Evolutionary conservation across 352 stramenopile species (phyloP).

Genomic region (Phytophthora niederhauseri): DNA sequence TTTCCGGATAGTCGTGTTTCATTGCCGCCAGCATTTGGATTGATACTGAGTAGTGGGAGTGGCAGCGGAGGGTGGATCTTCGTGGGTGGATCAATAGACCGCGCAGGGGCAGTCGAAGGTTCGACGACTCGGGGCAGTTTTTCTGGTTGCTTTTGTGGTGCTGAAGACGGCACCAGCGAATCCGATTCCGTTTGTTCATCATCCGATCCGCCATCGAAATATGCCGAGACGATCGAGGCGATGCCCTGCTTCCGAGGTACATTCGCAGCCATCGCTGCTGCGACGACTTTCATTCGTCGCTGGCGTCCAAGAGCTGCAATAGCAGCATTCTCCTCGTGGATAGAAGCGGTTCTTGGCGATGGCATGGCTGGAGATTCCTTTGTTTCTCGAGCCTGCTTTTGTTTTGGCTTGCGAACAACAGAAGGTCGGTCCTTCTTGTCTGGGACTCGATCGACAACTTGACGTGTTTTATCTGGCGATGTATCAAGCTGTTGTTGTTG

Average conservation of each 20-base stretch:
- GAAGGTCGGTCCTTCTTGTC: conserved; percentile 5
- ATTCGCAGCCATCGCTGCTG: conserved; percentile 22
- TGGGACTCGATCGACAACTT: neutral
- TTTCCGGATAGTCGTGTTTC: conserved; percentile 14
- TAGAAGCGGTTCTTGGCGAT: conserved; percentile 10
- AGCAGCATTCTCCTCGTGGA: conserved; percentile 19
- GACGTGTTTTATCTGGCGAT: neutral
- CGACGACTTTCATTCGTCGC: conserved; percentile 28
- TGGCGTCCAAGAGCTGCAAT: conserved; percentile 30
- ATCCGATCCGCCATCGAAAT: conserved; percentile 17
- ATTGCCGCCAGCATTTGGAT: conserved; percentile 9
- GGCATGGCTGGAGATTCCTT: neutral
- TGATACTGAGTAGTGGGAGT: conserved; percentile 30
- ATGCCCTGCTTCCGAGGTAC: conserved; percentile 15
- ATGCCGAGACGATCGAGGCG: conserved; percentile 22
- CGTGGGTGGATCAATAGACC: conserved; percentile 1
- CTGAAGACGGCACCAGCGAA: conserved; percentile 2
- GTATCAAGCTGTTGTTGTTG: neutral
- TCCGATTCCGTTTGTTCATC: conserved; percentile 12
- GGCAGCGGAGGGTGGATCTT: conserved; percentile 17
- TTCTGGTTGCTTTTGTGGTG: conserved; percentile 1
- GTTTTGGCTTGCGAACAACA: conserved; percentile 2
- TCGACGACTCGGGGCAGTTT: conserved; percentile 10
- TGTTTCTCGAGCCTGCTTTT: neutral
- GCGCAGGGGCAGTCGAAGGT: conserved; percentile 12